Evolutionary conservation across 1,284 basidiomycete genomes (phyloP), one percentile per base, ranked within the genome.

Genomic region (Pseudozyma sp.): DNA sequence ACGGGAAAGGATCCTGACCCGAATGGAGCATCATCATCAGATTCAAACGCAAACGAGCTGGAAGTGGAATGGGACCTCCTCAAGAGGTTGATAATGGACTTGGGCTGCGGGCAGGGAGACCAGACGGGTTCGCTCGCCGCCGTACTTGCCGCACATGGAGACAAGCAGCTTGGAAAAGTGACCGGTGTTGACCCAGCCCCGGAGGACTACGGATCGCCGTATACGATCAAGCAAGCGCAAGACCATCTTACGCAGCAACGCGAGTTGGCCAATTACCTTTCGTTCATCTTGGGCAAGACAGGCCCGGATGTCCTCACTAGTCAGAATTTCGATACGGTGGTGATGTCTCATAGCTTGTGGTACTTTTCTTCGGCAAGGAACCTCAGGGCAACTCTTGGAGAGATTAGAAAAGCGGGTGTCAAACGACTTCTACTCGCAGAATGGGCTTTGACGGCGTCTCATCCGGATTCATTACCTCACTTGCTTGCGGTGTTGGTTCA

Each of bases 21-120:
- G 19, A 53, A 31, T 31, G 25, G 31, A 31, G 11, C 52, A 18
- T 12, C 18, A 10, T 14, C 40, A 16, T 38, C 52, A 7, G 40
- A 14, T 35, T 19, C 42, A 4, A 9, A 31, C 0, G 21, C 12
- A 8, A 19, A 47, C 14, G 19, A 50, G 21, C 54, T 12, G 16
- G 21, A 38, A 8, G 36, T 45, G 2, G 58, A 68, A 12, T 60
- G 40, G 21, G 9, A 52, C 1, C 31, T 62, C 25, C 50, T 68
- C 36, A 34, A 36, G 3, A 59, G 66, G 13, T 40, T 11, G n/a
- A 43, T 62, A 11, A 59, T 68, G 66, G 66, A 68, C 40, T 47
- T 68, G 1, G 66, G 66, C 8, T 68, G 59, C 31, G 66, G 66
- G 5, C 66, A 68, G 25, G 66, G 66, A 16, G 66, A 68, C n/a